Percentiles rank a stretch among this genome's conserved stretches.
Evolutionary conservation across 1,139 yeast genomes (phyloP).

Genomic region (Pichia cactophila): DNA sequence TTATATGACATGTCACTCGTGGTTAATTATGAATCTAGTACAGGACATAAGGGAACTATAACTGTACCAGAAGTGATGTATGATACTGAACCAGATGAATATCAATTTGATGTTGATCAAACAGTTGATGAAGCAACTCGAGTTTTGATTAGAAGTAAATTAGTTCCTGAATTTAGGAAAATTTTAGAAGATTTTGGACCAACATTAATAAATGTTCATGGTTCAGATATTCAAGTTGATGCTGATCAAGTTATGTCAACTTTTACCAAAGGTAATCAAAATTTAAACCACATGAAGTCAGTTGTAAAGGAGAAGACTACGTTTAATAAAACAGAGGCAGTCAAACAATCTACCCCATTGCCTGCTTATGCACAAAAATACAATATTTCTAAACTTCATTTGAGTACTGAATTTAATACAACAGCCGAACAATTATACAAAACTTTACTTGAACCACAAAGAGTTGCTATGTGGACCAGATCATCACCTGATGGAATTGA

Average conservation of each 20-base stretch:
- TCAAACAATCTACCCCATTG: conserved; percentile 6
- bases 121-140: conserved; percentile 44
- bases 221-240: conserved; percentile 80
- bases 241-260: conserved; percentile 49
- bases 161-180: conserved; percentile 65
- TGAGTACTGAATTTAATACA: conserved; percentile 78
- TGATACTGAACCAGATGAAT: conserved; percentile 78
- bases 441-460: conserved; percentile 65
- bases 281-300: conserved; percentile 22
- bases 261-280: conserved; percentile 60
- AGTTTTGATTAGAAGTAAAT: conserved; percentile 44
- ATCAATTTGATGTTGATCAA: conserved; percentile 71
- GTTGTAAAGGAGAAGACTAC: conserved; percentile 25
- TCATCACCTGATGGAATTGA: conserved; percentile 58
- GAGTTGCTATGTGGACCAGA: conserved; percentile 87
- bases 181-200: conserved; percentile 59
- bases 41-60: conserved; percentile 54
- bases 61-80: conserved; percentile 91
- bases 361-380: conserved; percentile 40
- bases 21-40: conserved; percentile 49
- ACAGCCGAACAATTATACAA: conserved; percentile 77
- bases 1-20: conserved; percentile 73
- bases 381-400: conserved; percentile 72
- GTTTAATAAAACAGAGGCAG: conserved; percentile 18
- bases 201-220: conserved; percentile 68